Base-by-base conservation (phyloP, 371 early-diverging fungal species). In the Blastocladiella emersonii region DNA sequence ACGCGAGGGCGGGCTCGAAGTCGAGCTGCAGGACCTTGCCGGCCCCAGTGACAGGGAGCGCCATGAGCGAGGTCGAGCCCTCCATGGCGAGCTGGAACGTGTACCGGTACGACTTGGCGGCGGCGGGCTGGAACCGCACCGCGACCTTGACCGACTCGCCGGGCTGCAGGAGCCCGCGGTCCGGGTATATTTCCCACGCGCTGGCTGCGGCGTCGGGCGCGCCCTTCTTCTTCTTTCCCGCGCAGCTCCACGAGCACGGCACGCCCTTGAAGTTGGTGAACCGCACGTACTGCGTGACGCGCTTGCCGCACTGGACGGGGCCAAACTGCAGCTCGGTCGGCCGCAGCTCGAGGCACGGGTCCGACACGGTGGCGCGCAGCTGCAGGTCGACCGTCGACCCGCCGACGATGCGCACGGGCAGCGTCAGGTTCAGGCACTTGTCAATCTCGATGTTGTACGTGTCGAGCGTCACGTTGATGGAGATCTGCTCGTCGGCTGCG, bases 1-100 rank as follows among this genome's bases (percentile, higher is more conserved):
- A 32, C 15, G 80, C 30, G 0, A 61, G 41, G 3, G 73, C 73
- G 0, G 82, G 82, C 53, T 78, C 73, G 65, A 79, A 78, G 23
- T 56, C 43, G 25, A 79, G 66, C 17, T 39, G 21, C 3, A 72
- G 70, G 53, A 69, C 63, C 17, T 69, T 57, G 6, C 78, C 80
- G 27, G 39, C 34, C 1, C 79, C 82, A 32, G 23, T 39, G 10
- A 79, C 53, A 34, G 65, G 73, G 8, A 81, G 35, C 12, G n/a
- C 25, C n/a, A 68, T 41, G 17, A 67, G 57, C 48, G 73, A 72
- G 32, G 65, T 35, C 64, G 76, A 76, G 68, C 73, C 68, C 32
- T 48, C 65, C 45, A 80, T 62, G 64, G 75, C 75, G 64, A 81
- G 41, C 2, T 68, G 69, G 8, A 76, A 27, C 12, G 65, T 45